phyloP scores from a whole-genome alignment of 179 eudicot species.

The Silene noctiflora region DNA sequence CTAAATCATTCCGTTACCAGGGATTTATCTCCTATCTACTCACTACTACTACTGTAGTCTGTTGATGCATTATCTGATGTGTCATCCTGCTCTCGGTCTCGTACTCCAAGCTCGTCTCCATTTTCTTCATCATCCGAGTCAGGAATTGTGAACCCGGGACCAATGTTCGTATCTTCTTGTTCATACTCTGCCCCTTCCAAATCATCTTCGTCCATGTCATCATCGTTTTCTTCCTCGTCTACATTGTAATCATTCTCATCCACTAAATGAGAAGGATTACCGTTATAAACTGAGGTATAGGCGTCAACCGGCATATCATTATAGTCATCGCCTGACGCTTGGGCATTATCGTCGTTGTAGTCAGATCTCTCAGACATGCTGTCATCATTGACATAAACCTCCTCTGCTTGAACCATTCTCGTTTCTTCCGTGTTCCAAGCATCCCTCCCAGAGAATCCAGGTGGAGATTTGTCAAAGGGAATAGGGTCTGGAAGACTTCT shows the following conservation, averaged over 20 bases:
- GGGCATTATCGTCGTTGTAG: slow-evolving; percentile 48
- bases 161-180: slow-evolving; percentile 40
- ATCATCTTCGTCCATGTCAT: slow-evolving; percentile 37
- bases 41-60: slow-evolving; percentile 50
- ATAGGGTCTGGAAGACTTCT: slow-evolving; percentile 27
- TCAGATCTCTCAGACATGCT: slow-evolving; percentile 64
- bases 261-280: slow-evolving; percentile 29
- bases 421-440: slow-evolving; percentile 44
- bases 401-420: slow-evolving; percentile 26
- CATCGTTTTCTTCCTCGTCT: slow-evolving; percentile 40
- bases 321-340: slow-evolving; percentile 42
- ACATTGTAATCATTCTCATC: slow-evolving; percentile 36
- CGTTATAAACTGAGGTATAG: slow-evolving; percentile 34
- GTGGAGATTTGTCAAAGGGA: slow-evolving; percentile 34
- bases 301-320: slow-evolving; percentile 41
- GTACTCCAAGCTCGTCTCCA: slow-evolving; percentile 30
- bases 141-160: slow-evolving; percentile 41
- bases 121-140: slow-evolving; percentile 53
- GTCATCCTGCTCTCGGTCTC: slow-evolving; percentile 35
- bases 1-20: slow-evolving; percentile 9
- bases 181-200: slow-evolving; percentile 44
- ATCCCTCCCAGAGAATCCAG: slow-evolving; percentile 32
- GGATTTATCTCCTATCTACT: background rate
- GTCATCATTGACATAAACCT: slow-evolving; percentile 34
- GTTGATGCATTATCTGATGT: slow-evolving; percentile 46